Base-by-base conservation (phyloP, 2,329 filamentous ascomycete species). In the Penicillium hesseltinei region DNA sequence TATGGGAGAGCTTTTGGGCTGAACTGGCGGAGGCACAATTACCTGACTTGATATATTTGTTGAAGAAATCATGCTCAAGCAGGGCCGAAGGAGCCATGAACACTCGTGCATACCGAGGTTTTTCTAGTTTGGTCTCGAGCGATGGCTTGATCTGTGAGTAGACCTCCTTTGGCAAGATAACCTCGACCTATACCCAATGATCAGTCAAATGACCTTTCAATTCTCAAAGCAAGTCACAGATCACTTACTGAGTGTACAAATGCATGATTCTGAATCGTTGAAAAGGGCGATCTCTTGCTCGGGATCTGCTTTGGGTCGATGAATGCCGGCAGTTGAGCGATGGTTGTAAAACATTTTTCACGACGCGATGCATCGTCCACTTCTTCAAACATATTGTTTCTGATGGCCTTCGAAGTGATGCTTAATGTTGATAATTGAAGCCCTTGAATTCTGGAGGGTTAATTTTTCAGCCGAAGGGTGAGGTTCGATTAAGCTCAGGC, bases 11-110 rank as follows among this genome's bases (percentile, higher is more conserved):
- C 21, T 25, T 38, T 35, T 23, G 4, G 29, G 31, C n/a, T 38
- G n/a, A 23, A 29, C n/a, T 42, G 7, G 25, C n/a, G 5, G n/a
- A 35, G 36, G 21, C 48, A 25, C 7, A 23, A 27, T 23, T 76
- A 90, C 90, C 89, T 58, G 82, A 82, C 73, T 96, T 96, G 64
- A 97, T 87, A 70, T 95, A 92, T 43, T 86, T 80, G n/a, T 84
- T 88, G 68, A 96, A 92, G 67, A 97, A 96, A 0, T 87, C 83
- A 1, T 85, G 84, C 35, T 88, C 81, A 1, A 97, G 71, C 5
- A 97, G 70, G 57, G 91, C 86, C 9, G 81, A 82, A 10, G 96
- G 80, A 4, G 85, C 84, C 82, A 96, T 87, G 63, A 85, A 83
- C 2, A 96, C 85, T 58, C 84, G 83, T 33, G 84, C 83, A 78